These are phyloP conservation scores for Euclidium syriacum DNA, from an alignment of 345 rosid genomes.

Conservation along the genomic window DNA sequence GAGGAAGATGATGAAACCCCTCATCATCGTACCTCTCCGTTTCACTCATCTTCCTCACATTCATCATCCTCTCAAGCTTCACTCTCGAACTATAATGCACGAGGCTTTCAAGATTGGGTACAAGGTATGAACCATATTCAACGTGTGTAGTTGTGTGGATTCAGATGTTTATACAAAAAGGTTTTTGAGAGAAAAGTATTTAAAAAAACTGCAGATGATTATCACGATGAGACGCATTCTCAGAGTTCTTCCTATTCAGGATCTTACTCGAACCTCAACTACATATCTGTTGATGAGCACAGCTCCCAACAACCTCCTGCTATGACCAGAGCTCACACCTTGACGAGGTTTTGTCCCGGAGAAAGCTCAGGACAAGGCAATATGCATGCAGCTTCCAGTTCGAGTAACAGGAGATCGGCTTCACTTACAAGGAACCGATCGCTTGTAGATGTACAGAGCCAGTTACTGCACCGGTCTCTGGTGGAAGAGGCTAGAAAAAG, in stretches of 20 bases:
- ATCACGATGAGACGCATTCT: constrained; percentile 57
- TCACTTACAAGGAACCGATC: constrained; percentile 59
- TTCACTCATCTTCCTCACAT: constrained; percentile 44
- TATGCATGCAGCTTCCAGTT: constrained; percentile 35
- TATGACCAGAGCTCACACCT: constrained; percentile 28
- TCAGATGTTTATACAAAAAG: constrained; percentile 10
- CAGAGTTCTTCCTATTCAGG: constrained; percentile 60
- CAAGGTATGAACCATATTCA: constrained; percentile 40
- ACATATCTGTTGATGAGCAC: constrained; percentile 43
- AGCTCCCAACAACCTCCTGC: constrained; percentile 30
- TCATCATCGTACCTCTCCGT: constrained; percentile 28
- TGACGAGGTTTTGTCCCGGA: constrained; percentile 52
- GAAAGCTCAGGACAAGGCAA: constrained; percentile 40
- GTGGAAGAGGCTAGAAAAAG: constrained; percentile 59
- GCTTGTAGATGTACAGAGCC: constrained; percentile 60
- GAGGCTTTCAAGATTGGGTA: constrained; percentile 33
- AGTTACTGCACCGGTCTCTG: constrained; percentile 47
- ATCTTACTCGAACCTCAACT: constrained; percentile 50
- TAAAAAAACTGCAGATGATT: constrained; percentile 61
- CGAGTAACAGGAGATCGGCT: constrained; percentile 28
- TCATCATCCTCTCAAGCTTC: constrained; percentile 60
- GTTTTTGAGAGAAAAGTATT: neutral
- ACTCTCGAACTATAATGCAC: constrained; percentile 36
- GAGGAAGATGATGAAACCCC: constrained; percentile 39
- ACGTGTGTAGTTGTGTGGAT: neutral